These are phyloP conservation scores for Dendrothele bispora DNA, from an alignment of 768 basidiomycete species.

Conservation along the genomic window DNA sequence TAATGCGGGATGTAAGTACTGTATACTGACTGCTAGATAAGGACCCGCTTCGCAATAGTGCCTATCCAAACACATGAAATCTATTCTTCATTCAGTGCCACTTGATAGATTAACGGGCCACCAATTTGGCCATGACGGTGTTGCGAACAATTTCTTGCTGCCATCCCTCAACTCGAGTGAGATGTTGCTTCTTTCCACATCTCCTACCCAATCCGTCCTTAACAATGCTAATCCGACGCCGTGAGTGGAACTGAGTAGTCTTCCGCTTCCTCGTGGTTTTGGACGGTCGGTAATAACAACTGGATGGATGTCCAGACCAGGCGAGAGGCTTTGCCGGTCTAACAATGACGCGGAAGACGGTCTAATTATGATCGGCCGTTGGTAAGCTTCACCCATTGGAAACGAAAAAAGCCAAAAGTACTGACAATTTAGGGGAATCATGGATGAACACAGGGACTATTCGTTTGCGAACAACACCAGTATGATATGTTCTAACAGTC, in stretches of 20 bases:
- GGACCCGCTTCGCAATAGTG: too few species aligned
- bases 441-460: slow-evolving; percentile 78
- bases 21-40: too few species aligned
- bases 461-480: slow-evolving; percentile 86
- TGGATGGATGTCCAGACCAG: slow-evolving; percentile 39
- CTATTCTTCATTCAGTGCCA: background rate
- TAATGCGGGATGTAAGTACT: too few species aligned
- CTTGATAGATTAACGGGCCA: slow-evolving; percentile 48
- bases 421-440: slow-evolving; percentile 31
- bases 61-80: too few species aligned
- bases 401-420: slow-evolving; percentile 3
- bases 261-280: slow-evolving; percentile 67
- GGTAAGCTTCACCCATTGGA: too few species aligned
- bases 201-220: slow-evolving; percentile 73
- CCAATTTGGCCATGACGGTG: slow-evolving; percentile 70
- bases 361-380: too few species aligned
- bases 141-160: slow-evolving; percentile 41
- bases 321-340: slow-evolving; percentile 20
- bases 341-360: too few species aligned
- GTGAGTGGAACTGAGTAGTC: slow-evolving; percentile 58
- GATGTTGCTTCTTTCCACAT: slow-evolving; percentile 47
- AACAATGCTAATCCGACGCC: slow-evolving; percentile 78
- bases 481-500: slow-evolving; percentile 95
- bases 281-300: slow-evolving; percentile 24
- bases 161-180: slow-evolving; percentile 38